Evolutionary conservation across 2,329 filamentous ascomycete species (phyloP).

Genomic region (Alternaria triticina): DNA sequence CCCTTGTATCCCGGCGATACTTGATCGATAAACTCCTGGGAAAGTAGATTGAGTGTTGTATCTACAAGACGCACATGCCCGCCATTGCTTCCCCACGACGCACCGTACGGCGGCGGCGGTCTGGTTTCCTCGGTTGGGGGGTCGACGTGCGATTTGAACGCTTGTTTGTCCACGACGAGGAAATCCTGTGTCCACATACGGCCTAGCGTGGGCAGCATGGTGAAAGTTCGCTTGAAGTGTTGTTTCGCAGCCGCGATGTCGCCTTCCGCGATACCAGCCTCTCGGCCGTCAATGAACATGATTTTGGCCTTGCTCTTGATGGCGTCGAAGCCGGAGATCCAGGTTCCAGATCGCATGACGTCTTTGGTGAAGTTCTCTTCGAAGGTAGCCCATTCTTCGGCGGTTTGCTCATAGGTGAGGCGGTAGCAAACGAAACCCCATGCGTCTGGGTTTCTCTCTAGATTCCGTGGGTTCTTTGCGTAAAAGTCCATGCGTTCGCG

Average conservation of each 20-base stretch:
- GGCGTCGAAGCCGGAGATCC: neutral
- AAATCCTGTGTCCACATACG: conserved; percentile 21
- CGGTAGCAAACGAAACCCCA: conserved; percentile 31
- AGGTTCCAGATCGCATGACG: conserved; percentile 12
- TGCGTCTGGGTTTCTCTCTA: neutral
- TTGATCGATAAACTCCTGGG: neutral
- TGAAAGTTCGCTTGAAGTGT: conserved; percentile 11
- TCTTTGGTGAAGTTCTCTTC: conserved; percentile 17
- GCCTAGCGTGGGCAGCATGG: conserved; percentile 10
- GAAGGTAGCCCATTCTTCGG: conserved; percentile 24
- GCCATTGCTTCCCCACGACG: neutral
- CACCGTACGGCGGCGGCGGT: neutral
- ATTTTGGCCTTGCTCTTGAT: conserved; percentile 13
- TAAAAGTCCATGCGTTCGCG: conserved; percentile 20
- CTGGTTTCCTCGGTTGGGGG: neutral
- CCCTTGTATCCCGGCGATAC: neutral
- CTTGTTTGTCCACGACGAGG: conserved; percentile 18
- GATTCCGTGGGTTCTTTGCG: conserved; percentile 6
- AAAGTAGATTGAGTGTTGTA: neutral
- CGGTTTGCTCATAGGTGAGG: conserved; percentile 22
- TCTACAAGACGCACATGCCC: neutral
- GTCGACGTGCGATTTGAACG: conserved; percentile 11
- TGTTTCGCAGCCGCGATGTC: conserved; percentile 24
- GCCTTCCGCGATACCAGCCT: conserved; percentile 22
- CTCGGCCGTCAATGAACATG: conserved; percentile 17